phyloP scores from a whole-genome alignment of 2,329 filamentous ascomycete species.

The Diplocarpon rosae region DNA sequence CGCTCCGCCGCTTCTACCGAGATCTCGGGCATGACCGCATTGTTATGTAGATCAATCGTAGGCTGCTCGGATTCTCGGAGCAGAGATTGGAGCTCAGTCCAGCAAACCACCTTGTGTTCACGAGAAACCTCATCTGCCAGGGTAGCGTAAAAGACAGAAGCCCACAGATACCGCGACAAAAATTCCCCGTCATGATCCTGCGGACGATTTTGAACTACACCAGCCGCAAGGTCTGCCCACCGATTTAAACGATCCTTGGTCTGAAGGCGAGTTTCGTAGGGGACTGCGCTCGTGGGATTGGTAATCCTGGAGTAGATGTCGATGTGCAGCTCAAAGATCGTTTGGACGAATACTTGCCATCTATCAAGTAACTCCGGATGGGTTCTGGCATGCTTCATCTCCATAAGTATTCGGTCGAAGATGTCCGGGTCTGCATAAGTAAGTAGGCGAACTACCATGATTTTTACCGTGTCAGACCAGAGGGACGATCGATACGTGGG shows the following conservation, averaged over 20 bases:
- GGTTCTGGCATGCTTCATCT: slow-evolving; percentile 26
- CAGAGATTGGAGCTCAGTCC: slow-evolving; percentile 48
- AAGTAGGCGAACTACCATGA: slow-evolving; percentile 42
- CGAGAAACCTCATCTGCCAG: slow-evolving; percentile 43
- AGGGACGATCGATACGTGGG: slow-evolving; percentile 41
- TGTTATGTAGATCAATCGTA: slow-evolving; percentile 63
- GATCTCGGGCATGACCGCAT: slow-evolving; percentile 77
- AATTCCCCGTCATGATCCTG: slow-evolving; percentile 30
- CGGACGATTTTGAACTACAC: slow-evolving; percentile 32
- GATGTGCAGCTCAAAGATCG: slow-evolving; percentile 55
- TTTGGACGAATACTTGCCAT: slow-evolving; percentile 42
- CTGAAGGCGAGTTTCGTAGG: slow-evolving; percentile 36
- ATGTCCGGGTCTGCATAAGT: slow-evolving; percentile 40
- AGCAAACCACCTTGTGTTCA: slow-evolving; percentile 48
- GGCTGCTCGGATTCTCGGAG: slow-evolving; percentile 37
- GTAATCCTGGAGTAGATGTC: slow-evolving; percentile 55
- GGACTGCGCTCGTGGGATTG: slow-evolving; percentile 45
- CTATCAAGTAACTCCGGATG: slow-evolving; percentile 27
- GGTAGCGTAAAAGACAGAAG: slow-evolving; percentile 50
- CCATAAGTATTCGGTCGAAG: slow-evolving; percentile 35
- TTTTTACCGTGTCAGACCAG: slow-evolving; percentile 49
- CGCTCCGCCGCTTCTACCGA: slow-evolving; percentile 75
- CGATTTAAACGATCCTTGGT: slow-evolving; percentile 48
- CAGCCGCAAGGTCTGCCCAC: slow-evolving; percentile 48
- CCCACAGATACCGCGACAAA: slow-evolving; percentile 53